phyloP scores from a whole-genome alignment of 768 basidiomycete genomes.

The Rhizopogon vesiculosus region DNA sequence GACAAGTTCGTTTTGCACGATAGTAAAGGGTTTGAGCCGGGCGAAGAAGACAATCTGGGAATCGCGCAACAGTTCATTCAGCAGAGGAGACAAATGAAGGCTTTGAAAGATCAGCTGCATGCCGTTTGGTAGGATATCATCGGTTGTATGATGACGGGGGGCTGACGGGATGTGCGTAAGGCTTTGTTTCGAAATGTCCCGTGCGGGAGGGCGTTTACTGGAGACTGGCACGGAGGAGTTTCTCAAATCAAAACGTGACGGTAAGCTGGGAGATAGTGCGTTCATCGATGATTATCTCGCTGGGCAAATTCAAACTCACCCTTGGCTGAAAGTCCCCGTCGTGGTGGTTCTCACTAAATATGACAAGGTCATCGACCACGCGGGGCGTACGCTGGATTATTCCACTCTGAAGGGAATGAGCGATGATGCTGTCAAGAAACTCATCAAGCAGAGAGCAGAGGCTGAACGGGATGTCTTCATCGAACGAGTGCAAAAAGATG shows the following conservation, averaged over 20 bases:
- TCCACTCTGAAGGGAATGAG: no score
- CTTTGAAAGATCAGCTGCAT: conserved; percentile 8
- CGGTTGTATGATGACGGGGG: no score
- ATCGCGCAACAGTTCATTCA: conserved; percentile 5
- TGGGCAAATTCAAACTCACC: background rate
- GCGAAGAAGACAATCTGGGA: conserved; percentile 1
- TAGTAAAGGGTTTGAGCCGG: conserved; percentile 11
- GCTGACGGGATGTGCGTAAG: background rate
- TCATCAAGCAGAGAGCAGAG: background rate
- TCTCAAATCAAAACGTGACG: background rate
- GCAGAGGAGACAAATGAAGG: background rate
- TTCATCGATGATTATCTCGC: background rate
- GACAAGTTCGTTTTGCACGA: conserved; percentile 9
- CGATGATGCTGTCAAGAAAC: background rate
- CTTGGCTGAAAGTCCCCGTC: background rate
- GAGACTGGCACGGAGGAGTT: background rate
- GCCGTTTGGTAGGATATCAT: conserved; percentile 7
- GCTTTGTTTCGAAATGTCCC: background rate
- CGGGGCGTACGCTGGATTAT: background rate
- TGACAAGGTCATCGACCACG: background rate
- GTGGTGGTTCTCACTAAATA: conserved; percentile 4
- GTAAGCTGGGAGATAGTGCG: background rate
- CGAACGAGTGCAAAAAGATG: background rate
- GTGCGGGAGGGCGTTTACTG: background rate
- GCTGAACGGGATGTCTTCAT: background rate